Evolutionary conservation across 1,139 yeast species (phyloP), one percentile per base, ranked within the genome.

Genomic region (Blastobotrys niveus): DNA sequence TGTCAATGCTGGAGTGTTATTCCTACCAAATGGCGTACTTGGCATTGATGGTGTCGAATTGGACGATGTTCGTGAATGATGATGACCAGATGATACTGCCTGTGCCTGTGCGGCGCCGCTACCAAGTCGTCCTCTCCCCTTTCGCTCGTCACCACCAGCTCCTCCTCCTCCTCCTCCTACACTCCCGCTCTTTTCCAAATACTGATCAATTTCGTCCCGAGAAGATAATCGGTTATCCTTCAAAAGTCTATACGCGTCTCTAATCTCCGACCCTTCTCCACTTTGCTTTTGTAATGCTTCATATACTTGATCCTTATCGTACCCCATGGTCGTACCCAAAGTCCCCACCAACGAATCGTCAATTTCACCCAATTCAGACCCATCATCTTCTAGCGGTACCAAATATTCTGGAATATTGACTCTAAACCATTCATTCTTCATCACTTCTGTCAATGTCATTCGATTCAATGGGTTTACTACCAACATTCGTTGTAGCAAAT

Each of bases 391-490:
- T 10, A 12, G 22, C 2, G 95, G 93, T 49, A 83, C 70, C 53
- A 91, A 73, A 60, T 89, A 87, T 19, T 82, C 89, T 37, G 91
- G 88, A 52, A 93, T 75, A 46, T 79, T 88, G 10, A 79, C 80
- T 55, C 80, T 82, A 67, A 91, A 91, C 99, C 99, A 91, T 52
- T 86, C 91, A 62, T 91, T 96, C 59, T 89, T 87, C 83, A 89
- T 82, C 43, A 91, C 86, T 61, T 87, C 96, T 58, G 82, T 89
- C 44, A 91, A 88, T 15, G 97, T 89, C 49, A 93, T 91, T 70
- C 99, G 80, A 63, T 89, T 87, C 62, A 91, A 73, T 26, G 99
- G 98, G 62, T 91, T 89, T 26, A 93, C 99, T 50, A 91, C 96
- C 54, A 91, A 75, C 98, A 91, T 93, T 60, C 87, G 77, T 32